Base-by-base conservation (phyloP, 2,329 filamentous ascomycete species). In the Fusarium goolgardi region DNA sequence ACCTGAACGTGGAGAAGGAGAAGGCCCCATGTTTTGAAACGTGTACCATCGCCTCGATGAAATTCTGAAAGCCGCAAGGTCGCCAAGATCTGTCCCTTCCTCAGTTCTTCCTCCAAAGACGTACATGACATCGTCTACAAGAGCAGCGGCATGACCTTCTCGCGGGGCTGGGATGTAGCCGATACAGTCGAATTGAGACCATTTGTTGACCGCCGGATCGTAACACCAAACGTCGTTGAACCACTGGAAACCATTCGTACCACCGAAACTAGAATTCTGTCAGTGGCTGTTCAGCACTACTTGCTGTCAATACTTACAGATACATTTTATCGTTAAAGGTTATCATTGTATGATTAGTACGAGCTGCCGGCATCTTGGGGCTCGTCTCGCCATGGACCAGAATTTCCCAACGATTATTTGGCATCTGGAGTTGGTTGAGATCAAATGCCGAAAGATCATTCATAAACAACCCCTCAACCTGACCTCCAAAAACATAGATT, bases 181-280 rank as follows among this genome's bases (percentile, higher is more conserved):
- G 74, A 98, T 97, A 77, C 96, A 99, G 75, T 98, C 95, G 57
- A 97, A 85, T 76, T 96, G 91, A 12, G 88, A 82, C 96, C 96
- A 99, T 57, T 86, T 82, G 78, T 97, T 97, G 45, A 87, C 82
- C 56, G 89, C 85, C 10, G 94, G 92, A 74, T 97, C 95, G 77
- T 96, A 99, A 53, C 90, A 93, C 96, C 96, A 99, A 47, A 99
- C 96, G 77, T 99, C 96, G 78, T 98, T 99, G 82, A 98, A 99
- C 96, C 96, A 99, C 74, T 92, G 90, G 57, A 94, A 88, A 40
- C 96, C 96, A 76, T 99, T 97, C 3, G 96, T 99, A 66, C 96
- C 96, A 72, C 96, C 96, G 77, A 99, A 99, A n/a, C 92, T 96
- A 57, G 25, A 13, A 49, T 6, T 18, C 9, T 25, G 56, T 76